phyloP scores from a whole-genome alignment of 768 basidiomycete species.

The Suillus subaureus region DNA sequence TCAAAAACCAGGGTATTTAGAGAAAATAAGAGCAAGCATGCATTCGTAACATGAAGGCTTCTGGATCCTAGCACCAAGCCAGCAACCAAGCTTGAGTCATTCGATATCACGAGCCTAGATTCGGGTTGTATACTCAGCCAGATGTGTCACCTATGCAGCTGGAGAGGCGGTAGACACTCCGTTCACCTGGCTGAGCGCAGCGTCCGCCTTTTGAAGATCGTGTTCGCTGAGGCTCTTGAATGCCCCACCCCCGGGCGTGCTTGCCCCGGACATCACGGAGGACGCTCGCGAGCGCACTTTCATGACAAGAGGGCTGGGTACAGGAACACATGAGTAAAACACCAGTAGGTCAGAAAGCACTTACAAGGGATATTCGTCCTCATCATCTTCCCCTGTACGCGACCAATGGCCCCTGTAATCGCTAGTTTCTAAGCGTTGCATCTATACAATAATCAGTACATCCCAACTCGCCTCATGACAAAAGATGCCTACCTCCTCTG shows the following conservation, averaged over 20 bases:
- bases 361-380: slow-evolving; percentile 89
- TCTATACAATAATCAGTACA: slow-evolving; percentile 43
- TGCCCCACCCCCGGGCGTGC: slow-evolving; percentile 85
- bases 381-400: slow-evolving; percentile 69
- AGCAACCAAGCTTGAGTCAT: neutral
- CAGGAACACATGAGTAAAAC: slow-evolving; percentile 15
- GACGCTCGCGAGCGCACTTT: slow-evolving; percentile 84
- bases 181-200: slow-evolving; percentile 71
- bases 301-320: slow-evolving; percentile 78
- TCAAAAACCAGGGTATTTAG: neutral
- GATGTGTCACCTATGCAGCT: neutral
- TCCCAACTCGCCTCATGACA: slow-evolving; percentile 3
- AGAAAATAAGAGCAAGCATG: neutral
- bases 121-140: neutral
- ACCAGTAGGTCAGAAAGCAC: slow-evolving; percentile 32
- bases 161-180: slow-evolving; percentile 7
- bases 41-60: neutral
- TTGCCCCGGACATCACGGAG: slow-evolving; percentile 72
- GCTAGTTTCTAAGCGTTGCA: slow-evolving; percentile 86
- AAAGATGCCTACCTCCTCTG: slow-evolving; percentile 64
- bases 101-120: neutral
- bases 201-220: slow-evolving; percentile 86
- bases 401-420: slow-evolving; percentile 76
- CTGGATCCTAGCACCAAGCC: neutral
- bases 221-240: slow-evolving; percentile 84